Base-by-base conservation (phyloP, 2,329 filamentous ascomycete species). In the Exserohilum rostratum region DNA sequence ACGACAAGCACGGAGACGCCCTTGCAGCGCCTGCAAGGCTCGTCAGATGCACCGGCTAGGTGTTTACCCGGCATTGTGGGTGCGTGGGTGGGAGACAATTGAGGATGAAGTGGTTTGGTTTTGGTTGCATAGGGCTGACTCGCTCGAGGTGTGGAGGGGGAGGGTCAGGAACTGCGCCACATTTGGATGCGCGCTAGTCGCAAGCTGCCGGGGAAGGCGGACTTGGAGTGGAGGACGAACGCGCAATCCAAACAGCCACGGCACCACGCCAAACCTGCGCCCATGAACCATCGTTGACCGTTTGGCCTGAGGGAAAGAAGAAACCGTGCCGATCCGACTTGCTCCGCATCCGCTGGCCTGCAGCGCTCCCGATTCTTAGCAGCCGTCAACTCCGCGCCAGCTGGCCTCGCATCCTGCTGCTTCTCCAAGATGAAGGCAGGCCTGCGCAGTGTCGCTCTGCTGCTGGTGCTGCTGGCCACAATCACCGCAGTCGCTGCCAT, bases 11-110 rank as follows among this genome's bases (percentile, higher is more conserved):
- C 76, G 5, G 83, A 77, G 25, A 80, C 74, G 37, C 78, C 73
- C 40, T 79, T 80, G 71, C 87, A 90, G 60, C 86, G 81, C 61
- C 80, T 76, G 68, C 87, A 90, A 46, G 76, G 71, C 51, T 71
- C 64, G 10, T 57, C 60, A 5, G 54, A 49, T 10, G 56, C 40
- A 13, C 37, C 45, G 6, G 55, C 17, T 5, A 66, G 17, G 17
- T 70, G 59, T 56, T 71, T 76, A 35, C 69, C 71, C 12, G 73
- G 69, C 73, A 76, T 76, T 10, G 17, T 61, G 30, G 55, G 4
- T 4, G 22, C 40, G 55, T 43, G 37, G 51, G 45, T 31, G 13
- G 27, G 20, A 33, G n/a, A n/a, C n/a, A n/a, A n/a, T n/a, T n/a
- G n/a, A 44, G 50, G 53, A 27, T 43, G 39, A 12, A 30, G 25